Base-by-base conservation (phyloP, 2,329 filamentous ascomycete genomes). In the Neonectria hederae region DNA sequence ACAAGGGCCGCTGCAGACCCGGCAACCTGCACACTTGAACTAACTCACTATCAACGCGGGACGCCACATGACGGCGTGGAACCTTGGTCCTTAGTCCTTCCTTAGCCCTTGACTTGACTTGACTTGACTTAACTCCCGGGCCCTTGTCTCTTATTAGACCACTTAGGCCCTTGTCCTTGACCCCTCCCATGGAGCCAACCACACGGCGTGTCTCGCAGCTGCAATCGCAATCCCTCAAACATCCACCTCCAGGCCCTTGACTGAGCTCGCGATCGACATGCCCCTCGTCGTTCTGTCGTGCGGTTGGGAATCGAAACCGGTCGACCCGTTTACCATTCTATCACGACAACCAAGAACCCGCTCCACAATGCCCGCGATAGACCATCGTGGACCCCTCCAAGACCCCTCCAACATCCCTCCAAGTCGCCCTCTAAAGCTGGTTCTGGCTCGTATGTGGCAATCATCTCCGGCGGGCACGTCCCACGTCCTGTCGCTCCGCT, bases 31-130 rank as follows among this genome's bases (percentile, higher is more conserved):
- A 21, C 8, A 48, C 43, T 17, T 28, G 2, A 8, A 10, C 9
- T 28, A 28, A 53, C 48, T 53, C 53, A 45, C 48, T 53, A 59
- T 43, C 38, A 53, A 52, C 56, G 56, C 32, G 48, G 38, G 38
- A 53, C 35, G 32, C 26, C 21, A 53, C 26, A 56, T 53, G 56
- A 46, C 28, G 46, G 28, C n/a, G 32, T 22, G 17, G 35, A 38
- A 38, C 35, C 35, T 38, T 38, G 35, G 35, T 6, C 35, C 35
- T 38, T n/a, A 17, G 14, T 17, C 14, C 35, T 38, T 6, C 35
- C 35, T 38, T n/a, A 17, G 14, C 7, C 14, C 35, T 38, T 17
- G 35, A 7, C 35, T 35, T 35, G 32, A 14, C 32, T 35, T 35
- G 32, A 14, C 35, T n/a, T 38, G 35, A 38, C 35, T n/a, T 35